Evolutionary conservation across 176 grass and related monocot genomes (phyloP).

Genomic region (maize (Zea mays)): DNA sequence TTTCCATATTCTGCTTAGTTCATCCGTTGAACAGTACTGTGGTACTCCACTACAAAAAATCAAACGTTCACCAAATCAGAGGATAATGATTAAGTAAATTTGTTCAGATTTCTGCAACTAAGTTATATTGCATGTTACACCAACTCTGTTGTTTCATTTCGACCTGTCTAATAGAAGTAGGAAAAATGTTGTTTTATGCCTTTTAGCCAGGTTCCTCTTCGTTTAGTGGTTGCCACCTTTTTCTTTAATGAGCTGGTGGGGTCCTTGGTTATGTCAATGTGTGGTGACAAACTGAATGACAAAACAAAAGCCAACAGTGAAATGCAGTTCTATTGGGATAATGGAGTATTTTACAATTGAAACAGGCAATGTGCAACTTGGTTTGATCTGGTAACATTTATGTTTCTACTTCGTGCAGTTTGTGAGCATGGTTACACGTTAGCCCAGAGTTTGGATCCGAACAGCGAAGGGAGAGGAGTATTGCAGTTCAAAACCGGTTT

Average conservation of each 20-base stretch:
- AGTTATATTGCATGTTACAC: neutral
- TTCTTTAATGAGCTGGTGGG: neutral
- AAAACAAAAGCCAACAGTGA: neutral
- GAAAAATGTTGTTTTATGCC: neutral
- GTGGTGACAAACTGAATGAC: neutral
- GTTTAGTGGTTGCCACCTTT: neutral
- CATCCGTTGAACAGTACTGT: neutral
- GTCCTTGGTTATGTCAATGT: neutral
- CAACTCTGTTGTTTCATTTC: neutral
- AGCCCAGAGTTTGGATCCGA: slow-evolving; percentile 88
- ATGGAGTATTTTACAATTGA: neutral
- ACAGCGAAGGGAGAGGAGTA: slow-evolving; percentile 87
- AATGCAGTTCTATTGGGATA: neutral
- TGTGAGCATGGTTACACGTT: slow-evolving; percentile 83
- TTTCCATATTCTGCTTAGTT: neutral
- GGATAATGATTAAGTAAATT: neutral
- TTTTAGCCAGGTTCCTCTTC: neutral
- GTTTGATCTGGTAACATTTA: slow-evolving; percentile 2
- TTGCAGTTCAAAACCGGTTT: slow-evolving; percentile 97
- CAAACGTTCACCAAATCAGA: slow-evolving; percentile 22
- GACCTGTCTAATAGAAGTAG: neutral
- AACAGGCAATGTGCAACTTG: neutral
- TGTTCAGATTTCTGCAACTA: neutral
- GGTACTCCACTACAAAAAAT: neutral
- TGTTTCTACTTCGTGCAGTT: slow-evolving; percentile 50